Conservation (phyloP, 805 yeast species). For the Cyberlindnera euphorbiiphila region DNA sequence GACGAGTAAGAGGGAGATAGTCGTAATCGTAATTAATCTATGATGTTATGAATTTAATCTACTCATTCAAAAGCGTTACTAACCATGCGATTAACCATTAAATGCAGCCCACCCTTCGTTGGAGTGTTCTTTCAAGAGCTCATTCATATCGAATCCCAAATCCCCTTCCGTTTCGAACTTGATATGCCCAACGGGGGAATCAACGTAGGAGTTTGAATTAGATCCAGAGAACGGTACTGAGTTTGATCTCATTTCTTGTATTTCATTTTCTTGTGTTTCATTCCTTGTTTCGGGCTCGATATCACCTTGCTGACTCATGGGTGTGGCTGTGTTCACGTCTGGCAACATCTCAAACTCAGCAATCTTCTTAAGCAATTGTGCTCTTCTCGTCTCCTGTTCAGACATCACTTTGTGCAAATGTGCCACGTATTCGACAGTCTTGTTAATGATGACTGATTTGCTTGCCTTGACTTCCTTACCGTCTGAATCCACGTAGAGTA, state of each 20-base stretch:
- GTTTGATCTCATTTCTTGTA: background rate
- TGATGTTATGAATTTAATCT: no score
- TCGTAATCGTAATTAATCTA: background rate
- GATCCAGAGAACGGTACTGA: conserved; percentile 1
- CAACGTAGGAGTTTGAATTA: conserved; percentile 10
- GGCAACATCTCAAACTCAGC: conserved; percentile 30
- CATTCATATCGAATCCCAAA: conserved; percentile 25
- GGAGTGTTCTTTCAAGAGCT: conserved; percentile 23
- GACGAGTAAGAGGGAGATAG: no score
- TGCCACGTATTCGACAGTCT: conserved; percentile 75
- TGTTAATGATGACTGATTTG: conserved; percentile 71
- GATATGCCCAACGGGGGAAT: conserved; percentile 14
- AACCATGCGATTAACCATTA: background rate
- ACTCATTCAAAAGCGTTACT: background rate
- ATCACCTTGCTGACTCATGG: conserved; percentile 9
- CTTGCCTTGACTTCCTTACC: conserved; percentile 75
- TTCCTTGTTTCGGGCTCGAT: conserved; percentile 1
- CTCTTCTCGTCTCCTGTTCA: conserved; percentile 48
- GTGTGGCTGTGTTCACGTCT: conserved; percentile 14
- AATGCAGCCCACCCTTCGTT: conserved; percentile 12
- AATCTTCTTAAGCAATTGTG: conserved; percentile 37
- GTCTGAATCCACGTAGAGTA: conserved; percentile 40
- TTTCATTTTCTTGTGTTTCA: background rate
- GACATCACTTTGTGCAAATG: conserved; percentile 60
- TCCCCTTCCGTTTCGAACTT: conserved; percentile 25